Evolutionary conservation across 1,139 yeast species (phyloP), one percentile per base, ranked within the genome.

Genomic region (Suhomyces bolitotheri): DNA sequence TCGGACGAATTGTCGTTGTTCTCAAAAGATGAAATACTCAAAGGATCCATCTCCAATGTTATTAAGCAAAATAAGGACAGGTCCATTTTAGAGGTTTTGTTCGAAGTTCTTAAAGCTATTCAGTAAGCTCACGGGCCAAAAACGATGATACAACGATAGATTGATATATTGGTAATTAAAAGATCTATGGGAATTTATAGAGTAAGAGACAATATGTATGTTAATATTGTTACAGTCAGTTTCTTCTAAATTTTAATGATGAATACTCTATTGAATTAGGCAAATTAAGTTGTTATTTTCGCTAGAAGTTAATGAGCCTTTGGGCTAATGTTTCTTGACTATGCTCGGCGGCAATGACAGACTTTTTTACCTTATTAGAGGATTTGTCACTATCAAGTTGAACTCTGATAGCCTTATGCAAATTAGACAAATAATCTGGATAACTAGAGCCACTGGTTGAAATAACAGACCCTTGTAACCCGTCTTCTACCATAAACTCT

Each of bases 401-500:
- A n/a, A 67, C 76, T 39, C 68, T 71, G 17, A 83, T 76, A 13
- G 76, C 73, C 45, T 72, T 76, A 54, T 86, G 94, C 41, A 85
- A 60, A 32, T 71, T 71, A 4, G 78, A 60, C 45, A 85, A 60
- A 49, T 76, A 84, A 36, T 82, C 92, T 4, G 76, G 61, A 51
- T 76, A 80, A 14, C 78, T 71, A 24, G 76, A 67, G 1, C 82
- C 72, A 39, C 80, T 56, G 31, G 54, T 58, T 11, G 60, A 41
- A 4, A 56, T 48, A 21, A 54, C 50, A 4, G 65, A 51, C 2
- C 62, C 58, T 19, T 59, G 57, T 14, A 64, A 48, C 9, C 58
- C 72, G 54, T 92, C 98, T 51, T 92, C 97, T 17, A 82, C 77
- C 53, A 92, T 64, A 35, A 76, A 54, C 29, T 80, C 80, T 34